Conservation (phyloP, 2,329 filamentous ascomycete species). For the Penicillium italicum region DNA sequence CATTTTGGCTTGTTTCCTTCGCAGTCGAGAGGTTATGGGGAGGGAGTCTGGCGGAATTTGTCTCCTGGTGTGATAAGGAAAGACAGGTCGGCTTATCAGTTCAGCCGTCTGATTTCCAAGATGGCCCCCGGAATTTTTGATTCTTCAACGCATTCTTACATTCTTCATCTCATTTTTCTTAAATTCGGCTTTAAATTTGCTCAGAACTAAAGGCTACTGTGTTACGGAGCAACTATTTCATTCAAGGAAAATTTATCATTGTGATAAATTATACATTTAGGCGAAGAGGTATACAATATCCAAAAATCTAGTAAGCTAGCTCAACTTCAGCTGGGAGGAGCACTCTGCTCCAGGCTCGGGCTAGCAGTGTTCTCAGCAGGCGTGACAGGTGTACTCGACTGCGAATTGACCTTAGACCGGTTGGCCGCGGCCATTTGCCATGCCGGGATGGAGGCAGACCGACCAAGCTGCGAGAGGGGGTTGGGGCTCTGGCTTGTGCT, state of each 20-base stretch:
- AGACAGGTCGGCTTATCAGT: constrained; percentile 2
- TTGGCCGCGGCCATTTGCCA: constrained; percentile 74
- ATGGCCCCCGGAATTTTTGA: neutral
- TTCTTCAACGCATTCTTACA: neutral
- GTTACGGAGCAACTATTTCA: no score
- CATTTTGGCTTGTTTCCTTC: constrained; percentile 10
- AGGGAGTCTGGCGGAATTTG: neutral
- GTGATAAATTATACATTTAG: constrained; percentile 26
- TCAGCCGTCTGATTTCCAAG: neutral
- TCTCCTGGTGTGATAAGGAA: neutral
- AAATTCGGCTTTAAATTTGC: neutral
- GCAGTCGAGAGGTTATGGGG: neutral
- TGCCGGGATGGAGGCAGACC: constrained; percentile 66
- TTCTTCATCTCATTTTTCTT: neutral
- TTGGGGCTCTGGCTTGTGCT: constrained; percentile 37
- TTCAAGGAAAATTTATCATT: constrained; percentile 1
- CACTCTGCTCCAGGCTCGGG: constrained; percentile 27
- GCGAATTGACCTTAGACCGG: constrained; percentile 40
- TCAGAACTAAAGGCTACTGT: neutral
- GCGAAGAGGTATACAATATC: constrained; percentile 23
- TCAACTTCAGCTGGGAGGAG: constrained; percentile 28
- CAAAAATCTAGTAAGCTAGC: constrained; percentile 5
- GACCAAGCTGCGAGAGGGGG: constrained; percentile 50
- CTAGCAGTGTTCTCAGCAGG: constrained; percentile 21
- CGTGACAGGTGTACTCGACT: constrained; percentile 24